Evolutionary conservation across 306 rosid genomes (phyloP).

Genomic region (Abrus pulchellus): DNA sequence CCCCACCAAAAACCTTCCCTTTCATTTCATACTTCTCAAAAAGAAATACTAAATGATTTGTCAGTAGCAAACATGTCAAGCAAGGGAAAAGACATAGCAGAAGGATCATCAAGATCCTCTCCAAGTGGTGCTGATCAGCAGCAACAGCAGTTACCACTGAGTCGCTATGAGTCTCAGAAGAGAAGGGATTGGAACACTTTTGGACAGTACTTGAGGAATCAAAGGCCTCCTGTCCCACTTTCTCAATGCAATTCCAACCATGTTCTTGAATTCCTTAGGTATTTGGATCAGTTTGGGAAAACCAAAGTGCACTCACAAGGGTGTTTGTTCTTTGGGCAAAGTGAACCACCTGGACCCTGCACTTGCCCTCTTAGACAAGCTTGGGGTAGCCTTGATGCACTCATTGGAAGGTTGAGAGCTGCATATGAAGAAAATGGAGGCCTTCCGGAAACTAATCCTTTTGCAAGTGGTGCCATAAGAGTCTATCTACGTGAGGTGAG

Average conservation of each 20-base stretch:
- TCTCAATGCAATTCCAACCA: conserved; percentile 81
- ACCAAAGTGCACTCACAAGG: conserved; percentile 77
- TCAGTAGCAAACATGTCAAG: conserved; percentile 51
- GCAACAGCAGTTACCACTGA: conserved; percentile 56
- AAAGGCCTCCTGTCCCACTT: conserved; percentile 78
- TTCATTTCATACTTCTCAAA: conserved; percentile 44
- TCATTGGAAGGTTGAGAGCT: conserved; percentile 88
- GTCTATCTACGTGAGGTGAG: conserved; percentile 78
- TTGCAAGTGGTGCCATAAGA: conserved; percentile 80
- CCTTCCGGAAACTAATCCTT: conserved; percentile 82
- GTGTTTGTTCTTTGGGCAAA: conserved; percentile 83
- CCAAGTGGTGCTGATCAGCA: conserved; percentile 3
- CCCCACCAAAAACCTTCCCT: conserved; percentile 38
- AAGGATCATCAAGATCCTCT: conserved; percentile 59
- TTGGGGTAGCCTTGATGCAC: conserved; percentile 91
- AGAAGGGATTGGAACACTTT: conserved; percentile 92
- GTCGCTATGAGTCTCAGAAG: conserved; percentile 87
- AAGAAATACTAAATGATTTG: conserved; percentile 55
- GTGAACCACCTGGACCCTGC: conserved; percentile 84
- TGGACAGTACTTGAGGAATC: conserved; percentile 90
- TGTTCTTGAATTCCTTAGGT: conserved; percentile 81
- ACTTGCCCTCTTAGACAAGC: conserved; percentile 91
- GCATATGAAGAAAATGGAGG: conserved; percentile 98
- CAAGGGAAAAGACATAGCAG: conserved; percentile 61
- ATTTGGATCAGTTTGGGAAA: conserved; percentile 86